Percentiles rank a stretch among this genome's conserved stretches.
Evolutionary conservation across 2,329 filamentous ascomycete species (phyloP).

Genomic region (Hypoxylon sp.): DNA sequence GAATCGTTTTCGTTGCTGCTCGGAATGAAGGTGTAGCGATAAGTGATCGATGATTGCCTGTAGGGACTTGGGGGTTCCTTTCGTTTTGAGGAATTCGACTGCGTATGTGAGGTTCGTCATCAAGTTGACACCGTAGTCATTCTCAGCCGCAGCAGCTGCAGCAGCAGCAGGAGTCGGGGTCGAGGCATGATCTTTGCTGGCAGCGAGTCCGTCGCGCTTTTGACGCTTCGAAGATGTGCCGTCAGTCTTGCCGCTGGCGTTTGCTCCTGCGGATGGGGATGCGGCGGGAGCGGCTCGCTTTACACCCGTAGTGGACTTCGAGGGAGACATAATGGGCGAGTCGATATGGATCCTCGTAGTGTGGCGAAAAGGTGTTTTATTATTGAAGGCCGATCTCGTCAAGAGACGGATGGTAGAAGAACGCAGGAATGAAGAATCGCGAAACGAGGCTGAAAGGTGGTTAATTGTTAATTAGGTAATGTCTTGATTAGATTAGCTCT

Average conservation of each 20-base stretch:
- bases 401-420: conserved; percentile 42
- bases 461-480: conserved; percentile 17
- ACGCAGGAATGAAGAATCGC: conserved; percentile 27
- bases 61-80: conserved; percentile 77
- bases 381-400: conserved; percentile 39
- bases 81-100: conserved; percentile 83
- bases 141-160: conserved; percentile 67
- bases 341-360: neutral
- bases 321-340: conserved; percentile 71
- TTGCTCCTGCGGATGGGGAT: conserved; percentile 64
- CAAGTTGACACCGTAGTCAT: conserved; percentile 82
- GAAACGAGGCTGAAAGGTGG: conserved; percentile 33
- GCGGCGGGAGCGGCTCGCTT: conserved; percentile 72
- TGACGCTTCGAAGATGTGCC: conserved; percentile 75
- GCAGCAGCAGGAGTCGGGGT: conserved; percentile 54
- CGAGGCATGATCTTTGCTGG: conserved; percentile 45
- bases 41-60: conserved; percentile 85
- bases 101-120: conserved; percentile 91
- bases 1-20: conserved; percentile 75
- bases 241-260: conserved; percentile 62
- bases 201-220: conserved; percentile 64
- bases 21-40: conserved; percentile 75
- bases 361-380: conserved; percentile 2
- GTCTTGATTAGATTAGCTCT: neutral
- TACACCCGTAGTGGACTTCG: conserved; percentile 69